Conservation (phyloP, 768 basidiomycete species). For the Goffeauzyma gilvescens region DNA sequence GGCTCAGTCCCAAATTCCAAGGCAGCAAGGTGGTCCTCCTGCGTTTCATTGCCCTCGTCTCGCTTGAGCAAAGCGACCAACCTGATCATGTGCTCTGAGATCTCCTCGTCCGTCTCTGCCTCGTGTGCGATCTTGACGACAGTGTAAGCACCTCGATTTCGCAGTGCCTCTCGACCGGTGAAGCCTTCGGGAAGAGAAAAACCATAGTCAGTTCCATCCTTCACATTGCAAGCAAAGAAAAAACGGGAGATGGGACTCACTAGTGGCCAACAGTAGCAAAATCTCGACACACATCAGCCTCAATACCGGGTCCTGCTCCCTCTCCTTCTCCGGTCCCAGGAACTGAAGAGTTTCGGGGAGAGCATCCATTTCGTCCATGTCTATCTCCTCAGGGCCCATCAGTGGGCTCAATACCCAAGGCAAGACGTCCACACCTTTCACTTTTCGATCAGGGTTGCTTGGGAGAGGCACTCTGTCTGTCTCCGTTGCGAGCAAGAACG, state of each 20-base stretch:
- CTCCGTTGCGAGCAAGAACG: conserved; percentile 29
- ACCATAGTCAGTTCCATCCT: background rate
- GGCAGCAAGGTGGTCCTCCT: conserved; percentile 41
- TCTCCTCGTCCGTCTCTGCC: conserved; percentile 56
- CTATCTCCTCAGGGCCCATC: conserved; percentile 86
- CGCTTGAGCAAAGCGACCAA: conserved; percentile 56
- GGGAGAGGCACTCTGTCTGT: conserved; percentile 42
- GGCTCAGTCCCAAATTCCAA: conserved; percentile 57
- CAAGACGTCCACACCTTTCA: conserved; percentile 56
- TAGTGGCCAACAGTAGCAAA: conserved; percentile 68
- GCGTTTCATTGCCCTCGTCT: conserved; percentile 30
- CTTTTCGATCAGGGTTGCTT: conserved; percentile 39
- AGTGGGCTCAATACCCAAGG: conserved; percentile 73
- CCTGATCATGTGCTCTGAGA: conserved; percentile 70
- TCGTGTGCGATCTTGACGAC: conserved; percentile 62
- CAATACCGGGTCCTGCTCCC: conserved; percentile 58
- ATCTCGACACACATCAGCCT: conserved; percentile 77
- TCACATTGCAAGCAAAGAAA: background rate
- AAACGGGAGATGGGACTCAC: conserved; percentile 13
- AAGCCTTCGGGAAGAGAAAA: conserved; percentile 34
- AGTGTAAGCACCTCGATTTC: conserved; percentile 67
- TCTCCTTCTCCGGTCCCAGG: conserved; percentile 60
- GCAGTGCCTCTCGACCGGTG: conserved; percentile 65
- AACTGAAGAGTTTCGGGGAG: conserved; percentile 71
- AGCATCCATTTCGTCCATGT: conserved; percentile 78